Evolutionary conservation across 1,139 yeast species (phyloP), one percentile per base, ranked within the genome.

Genomic region (Suhomyces guaymorum): DNA sequence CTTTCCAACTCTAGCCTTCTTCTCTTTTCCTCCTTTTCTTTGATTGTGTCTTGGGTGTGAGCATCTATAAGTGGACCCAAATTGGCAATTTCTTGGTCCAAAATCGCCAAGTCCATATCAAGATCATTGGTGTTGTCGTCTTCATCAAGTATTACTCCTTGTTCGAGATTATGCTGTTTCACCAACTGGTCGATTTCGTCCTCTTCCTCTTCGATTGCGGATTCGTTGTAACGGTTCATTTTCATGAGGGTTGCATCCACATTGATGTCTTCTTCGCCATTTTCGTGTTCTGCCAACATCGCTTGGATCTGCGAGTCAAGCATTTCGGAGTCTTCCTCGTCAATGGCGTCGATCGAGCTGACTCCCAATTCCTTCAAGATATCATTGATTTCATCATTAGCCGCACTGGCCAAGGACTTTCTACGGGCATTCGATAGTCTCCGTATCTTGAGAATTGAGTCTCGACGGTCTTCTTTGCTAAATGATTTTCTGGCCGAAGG

Each of bases 1-100:
- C 53, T 57, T 30, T 52, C 61, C 27, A 51, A 51, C 40, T 57
- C 60, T 26, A 55, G 38, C 27, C 40, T 41, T 26, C 49, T 48
- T 37, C 51, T 49, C 27, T 48, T 47, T 25, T 51, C 55, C 32
- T 51, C 58, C 34, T 51, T 54, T 29, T 57, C 59, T 28, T 49
- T 50, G 38, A 55, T 43, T 21, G 56, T 43, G 8, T 54, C 65
- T 27, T 61, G 62, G 45, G 59, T 57, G 37, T 62, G 66, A 4
- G 63, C 66, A 45, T 60, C 63, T 24, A 66, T 61, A 34, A 66
- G 54, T 5, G 73, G 73, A 10, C 65, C 67, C 34, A 70, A 51
- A 22, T 63, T 52, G 9, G 69, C 70, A 19, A 70, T 63, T 38
- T 70, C 75, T 39, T 60, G 67, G 39, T 69, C 73, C 28, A 70